Evolutionary conservation across 768 basidiomycete genomes (phyloP).

Genomic region (Podaxis pistillaris): DNA sequence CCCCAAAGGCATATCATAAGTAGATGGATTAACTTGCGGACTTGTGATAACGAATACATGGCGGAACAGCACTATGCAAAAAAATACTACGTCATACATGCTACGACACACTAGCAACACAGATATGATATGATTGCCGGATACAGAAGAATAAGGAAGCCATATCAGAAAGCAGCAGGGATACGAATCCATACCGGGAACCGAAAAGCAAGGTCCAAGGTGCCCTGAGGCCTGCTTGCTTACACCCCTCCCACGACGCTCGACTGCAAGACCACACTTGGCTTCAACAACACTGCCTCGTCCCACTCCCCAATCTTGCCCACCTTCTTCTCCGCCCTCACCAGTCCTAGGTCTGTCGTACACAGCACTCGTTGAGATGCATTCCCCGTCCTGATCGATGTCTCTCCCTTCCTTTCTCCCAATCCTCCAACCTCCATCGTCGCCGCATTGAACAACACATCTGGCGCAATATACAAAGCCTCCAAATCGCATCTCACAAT

Average conservation of each 20-base stretch:
- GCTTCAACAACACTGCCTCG: slow-evolving; percentile 46
- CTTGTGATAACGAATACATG: background rate
- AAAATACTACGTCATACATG: background rate
- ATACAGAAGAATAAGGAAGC: background rate
- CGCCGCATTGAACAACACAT: slow-evolving; percentile 35
- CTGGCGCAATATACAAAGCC: slow-evolving; percentile 42
- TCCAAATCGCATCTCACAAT: slow-evolving; percentile 58
- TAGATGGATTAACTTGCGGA: background rate
- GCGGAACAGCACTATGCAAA: background rate
- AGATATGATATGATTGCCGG: background rate
- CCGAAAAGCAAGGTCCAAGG: slow-evolving; percentile 21
- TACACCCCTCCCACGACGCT: slow-evolving; percentile 29
- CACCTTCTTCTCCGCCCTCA: slow-evolving; percentile 36
- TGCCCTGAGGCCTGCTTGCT: slow-evolving; percentile 8
- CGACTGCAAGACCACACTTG: slow-evolving; percentile 52
- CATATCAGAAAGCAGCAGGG: background rate
- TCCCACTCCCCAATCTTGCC: slow-evolving; percentile 47
- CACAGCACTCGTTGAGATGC: slow-evolving; percentile 41
- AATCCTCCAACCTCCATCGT: slow-evolving; percentile 43
- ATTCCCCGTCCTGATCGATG: background rate
- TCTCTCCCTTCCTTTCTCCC: slow-evolving; percentile 11
- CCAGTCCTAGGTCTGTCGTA: slow-evolving; percentile 56
- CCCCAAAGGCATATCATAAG: background rate
- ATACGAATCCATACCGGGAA: background rate
- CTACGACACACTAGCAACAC: background rate